A percentile compares a stretch with the other conserved stretches of the same genome.
Conservation (phyloP, 352 stramenopile species). For the Phytophthora sp. region DNA sequence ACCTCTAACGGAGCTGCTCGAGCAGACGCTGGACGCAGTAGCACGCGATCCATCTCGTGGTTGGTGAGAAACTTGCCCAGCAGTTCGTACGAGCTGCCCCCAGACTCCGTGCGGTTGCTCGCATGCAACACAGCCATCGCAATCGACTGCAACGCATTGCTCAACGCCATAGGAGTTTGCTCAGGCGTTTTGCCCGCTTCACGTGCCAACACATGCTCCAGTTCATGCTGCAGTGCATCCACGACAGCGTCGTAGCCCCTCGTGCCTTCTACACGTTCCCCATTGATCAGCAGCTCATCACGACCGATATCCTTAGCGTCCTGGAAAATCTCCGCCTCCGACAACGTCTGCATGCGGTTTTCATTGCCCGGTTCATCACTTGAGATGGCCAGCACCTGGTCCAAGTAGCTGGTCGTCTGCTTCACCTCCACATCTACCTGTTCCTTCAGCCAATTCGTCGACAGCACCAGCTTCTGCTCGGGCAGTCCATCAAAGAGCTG, state of each 20-base stretch:
- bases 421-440: not conserved
- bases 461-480: constrained; percentile 42
- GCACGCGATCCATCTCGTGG: constrained; percentile 54
- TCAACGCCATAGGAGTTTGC: constrained; percentile 38
- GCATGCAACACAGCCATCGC: constrained; percentile 47
- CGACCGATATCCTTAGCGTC: constrained; percentile 83
- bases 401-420: constrained; percentile 37
- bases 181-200: constrained; percentile 37
- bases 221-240: constrained; percentile 45
- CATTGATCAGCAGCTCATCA: constrained; percentile 79
- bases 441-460: constrained; percentile 49
- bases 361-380: constrained; percentile 2
- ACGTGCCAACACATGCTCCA: constrained; percentile 39
- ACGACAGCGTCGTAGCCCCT: constrained; percentile 71
- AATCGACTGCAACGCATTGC: constrained; percentile 38
- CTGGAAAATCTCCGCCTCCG: constrained; percentile 69
- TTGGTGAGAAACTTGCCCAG: constrained; percentile 64
- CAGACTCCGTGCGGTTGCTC: constrained; percentile 83
- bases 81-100: constrained; percentile 72
- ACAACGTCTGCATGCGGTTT: constrained; percentile 31
- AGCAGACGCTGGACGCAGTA: constrained; percentile 72
- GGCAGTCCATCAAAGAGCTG: constrained; percentile 51
- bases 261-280: constrained; percentile 45
- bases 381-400: constrained; percentile 36
- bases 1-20: constrained; percentile 65